Evolutionary conservation across 2,329 filamentous ascomycete species (phyloP).

Genomic region (Phaeosphaeriaceae sp.): DNA sequence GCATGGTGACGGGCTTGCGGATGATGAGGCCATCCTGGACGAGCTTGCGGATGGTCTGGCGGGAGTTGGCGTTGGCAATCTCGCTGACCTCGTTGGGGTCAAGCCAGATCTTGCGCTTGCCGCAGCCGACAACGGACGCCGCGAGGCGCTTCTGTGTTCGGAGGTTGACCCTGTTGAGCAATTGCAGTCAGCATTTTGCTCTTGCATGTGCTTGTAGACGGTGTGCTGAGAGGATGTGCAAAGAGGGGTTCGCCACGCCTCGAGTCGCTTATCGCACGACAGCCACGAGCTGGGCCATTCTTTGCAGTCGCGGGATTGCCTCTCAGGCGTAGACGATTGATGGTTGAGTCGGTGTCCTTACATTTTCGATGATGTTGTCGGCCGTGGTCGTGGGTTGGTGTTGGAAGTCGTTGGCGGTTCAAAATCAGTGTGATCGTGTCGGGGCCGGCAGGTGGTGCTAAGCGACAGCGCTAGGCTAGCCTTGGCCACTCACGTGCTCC

Average conservation of each 20-base stretch:
- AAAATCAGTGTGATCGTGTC: slow-evolving; percentile 13
- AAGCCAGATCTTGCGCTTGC: slow-evolving; percentile 99
- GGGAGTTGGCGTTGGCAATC: slow-evolving; percentile 99
- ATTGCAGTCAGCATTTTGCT: slow-evolving; percentile 37
- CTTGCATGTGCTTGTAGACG: slow-evolving; percentile 24
- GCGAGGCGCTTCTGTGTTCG: slow-evolving; percentile 99
- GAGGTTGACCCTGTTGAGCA: slow-evolving; percentile 87
- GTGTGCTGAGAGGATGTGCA: slow-evolving; percentile 26
- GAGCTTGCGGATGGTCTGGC: slow-evolving; percentile 99
- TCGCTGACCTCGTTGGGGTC: slow-evolving; percentile 99
- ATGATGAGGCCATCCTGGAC: slow-evolving; percentile 99
- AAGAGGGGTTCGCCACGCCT: slow-evolving; percentile 47
- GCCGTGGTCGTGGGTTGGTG: slow-evolving; percentile 45
- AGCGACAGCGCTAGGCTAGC: slow-evolving; percentile 15
- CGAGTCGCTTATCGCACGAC: slow-evolving; percentile 27
- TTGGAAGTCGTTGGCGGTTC: slow-evolving; percentile 15
- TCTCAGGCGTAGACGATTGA: slow-evolving; percentile 16
- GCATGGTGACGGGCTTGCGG: slow-evolving; percentile 99
- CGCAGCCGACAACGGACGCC: slow-evolving; percentile 97
- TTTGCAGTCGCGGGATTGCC: slow-evolving; percentile 25
- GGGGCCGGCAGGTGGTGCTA: slow-evolving; percentile 8
- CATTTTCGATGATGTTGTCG: slow-evolving; percentile 52
- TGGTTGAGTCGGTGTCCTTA: slow-evolving; percentile 40
- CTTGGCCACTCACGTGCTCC: not conserved
- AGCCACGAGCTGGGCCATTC: slow-evolving; percentile 28